Evolutionary conservation across 2,329 filamentous ascomycete species (phyloP).

Genomic region (Clarireedia hainanense): DNA sequence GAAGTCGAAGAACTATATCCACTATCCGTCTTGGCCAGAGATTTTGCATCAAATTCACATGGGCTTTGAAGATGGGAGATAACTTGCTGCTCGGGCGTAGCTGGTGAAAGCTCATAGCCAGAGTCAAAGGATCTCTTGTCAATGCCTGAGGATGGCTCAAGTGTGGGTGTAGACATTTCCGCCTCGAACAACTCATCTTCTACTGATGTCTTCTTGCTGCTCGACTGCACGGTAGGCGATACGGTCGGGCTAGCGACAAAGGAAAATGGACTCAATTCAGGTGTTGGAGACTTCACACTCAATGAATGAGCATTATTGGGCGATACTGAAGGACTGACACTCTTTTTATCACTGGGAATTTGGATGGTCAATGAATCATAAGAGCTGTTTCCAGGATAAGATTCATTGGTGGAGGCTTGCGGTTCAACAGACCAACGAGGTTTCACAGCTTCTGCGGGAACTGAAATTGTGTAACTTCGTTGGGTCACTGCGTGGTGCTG

Average conservation of each 20-base stretch:
- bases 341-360: background rate
- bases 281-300: constrained; percentile 19
- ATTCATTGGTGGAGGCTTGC: background rate
- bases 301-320: constrained; percentile 13
- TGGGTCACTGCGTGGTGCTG: constrained; percentile 13
- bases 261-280: constrained; percentile 30
- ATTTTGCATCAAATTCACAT: constrained; percentile 24
- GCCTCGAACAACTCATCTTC: constrained; percentile 40
- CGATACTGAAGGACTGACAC: background rate
- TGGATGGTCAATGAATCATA: constrained; percentile 6
- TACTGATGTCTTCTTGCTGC: constrained; percentile 40
- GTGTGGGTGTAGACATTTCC: constrained; percentile 18
- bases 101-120: constrained; percentile 13
- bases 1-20: constrained; percentile 55
- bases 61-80: constrained; percentile 6
- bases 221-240: constrained; percentile 34
- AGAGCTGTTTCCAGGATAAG: background rate
- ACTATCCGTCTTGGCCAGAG: constrained; percentile 50
- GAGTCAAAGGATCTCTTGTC: constrained; percentile 21
- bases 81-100: background rate
- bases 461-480: constrained; percentile 21
- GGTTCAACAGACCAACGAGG: constrained; percentile 16
- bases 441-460: constrained; percentile 12
- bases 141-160: constrained; percentile 6
- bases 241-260: constrained; percentile 27